Evolutionary conservation across 257 asterid species (phyloP).

Genomic region (Cynanchum wilfordii): DNA sequence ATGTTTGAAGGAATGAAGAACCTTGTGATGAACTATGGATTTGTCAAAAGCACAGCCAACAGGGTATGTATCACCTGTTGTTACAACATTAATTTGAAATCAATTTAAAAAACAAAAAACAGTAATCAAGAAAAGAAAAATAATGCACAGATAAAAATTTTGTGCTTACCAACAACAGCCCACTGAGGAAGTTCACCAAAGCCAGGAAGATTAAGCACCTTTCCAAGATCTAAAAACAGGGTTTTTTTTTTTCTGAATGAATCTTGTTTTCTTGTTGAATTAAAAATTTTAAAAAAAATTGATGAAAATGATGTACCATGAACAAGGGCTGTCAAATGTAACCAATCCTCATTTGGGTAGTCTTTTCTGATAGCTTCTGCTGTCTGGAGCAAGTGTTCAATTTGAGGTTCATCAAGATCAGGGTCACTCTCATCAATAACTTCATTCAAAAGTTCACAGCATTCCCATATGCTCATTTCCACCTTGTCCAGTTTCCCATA

Average conservation of each 20-base stretch:
- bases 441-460: constrained; percentile 73
- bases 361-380: constrained; percentile 91
- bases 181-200: constrained; percentile 91
- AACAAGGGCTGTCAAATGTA: constrained; percentile 78
- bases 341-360: constrained; percentile 81
- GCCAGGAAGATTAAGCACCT: constrained; percentile 68
- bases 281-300: neutral
- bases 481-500: constrained; percentile 54
- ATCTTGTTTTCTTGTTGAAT: too few species aligned
- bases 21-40: constrained; percentile 74
- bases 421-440: constrained; percentile 89
- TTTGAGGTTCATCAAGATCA: constrained; percentile 89
- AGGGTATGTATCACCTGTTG: constrained; percentile 70
- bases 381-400: constrained; percentile 79
- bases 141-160: neutral
- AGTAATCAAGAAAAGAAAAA: neutral
- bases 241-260: too few species aligned
- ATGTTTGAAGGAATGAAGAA: constrained; percentile 2
- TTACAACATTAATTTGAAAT: neutral
- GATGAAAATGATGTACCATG: constrained; percentile 49
- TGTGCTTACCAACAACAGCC: constrained; percentile 76
- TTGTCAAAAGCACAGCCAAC: constrained; percentile 87
- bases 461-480: constrained; percentile 94
- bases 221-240: constrained; percentile 62
- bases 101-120: neutral